phyloP scores from a whole-genome alignment of 352 stramenopile species.

The Pythium apleroticum region DNA sequence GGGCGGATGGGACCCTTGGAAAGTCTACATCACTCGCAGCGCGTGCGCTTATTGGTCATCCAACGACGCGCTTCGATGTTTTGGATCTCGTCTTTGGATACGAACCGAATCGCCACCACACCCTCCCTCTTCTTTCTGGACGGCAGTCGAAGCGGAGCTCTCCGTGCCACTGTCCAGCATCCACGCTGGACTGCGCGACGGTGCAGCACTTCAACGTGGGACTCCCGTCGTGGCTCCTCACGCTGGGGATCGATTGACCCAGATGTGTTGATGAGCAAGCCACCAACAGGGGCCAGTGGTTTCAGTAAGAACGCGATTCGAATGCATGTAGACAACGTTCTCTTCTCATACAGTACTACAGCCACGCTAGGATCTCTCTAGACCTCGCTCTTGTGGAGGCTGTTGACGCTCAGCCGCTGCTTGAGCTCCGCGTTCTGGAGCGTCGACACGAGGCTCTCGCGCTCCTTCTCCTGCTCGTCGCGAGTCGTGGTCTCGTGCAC shows the following conservation, averaged over 20 bases:
- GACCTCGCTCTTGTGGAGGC: not conserved
- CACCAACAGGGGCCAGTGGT: not conserved
- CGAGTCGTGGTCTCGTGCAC: slow-evolving; percentile 29
- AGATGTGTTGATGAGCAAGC: slow-evolving; percentile 6
- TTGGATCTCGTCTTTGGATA: not conserved
- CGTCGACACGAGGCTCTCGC: slow-evolving; percentile 25
- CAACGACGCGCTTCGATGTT: not conserved
- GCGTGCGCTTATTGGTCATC: not conserved
- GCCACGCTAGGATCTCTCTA: not conserved
- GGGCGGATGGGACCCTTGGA: too few relatives aligned
- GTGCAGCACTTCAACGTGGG: slow-evolving; percentile 1
- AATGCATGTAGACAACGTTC: not conserved
- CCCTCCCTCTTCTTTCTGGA: not conserved
- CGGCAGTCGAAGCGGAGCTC: not conserved
- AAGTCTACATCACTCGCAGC: not conserved
- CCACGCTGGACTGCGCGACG: slow-evolving; percentile 1
- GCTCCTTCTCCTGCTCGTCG: slow-evolving; percentile 23
- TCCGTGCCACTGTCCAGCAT: slow-evolving; percentile 1
- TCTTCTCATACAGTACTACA: not conserved
- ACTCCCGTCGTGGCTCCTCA: not conserved
- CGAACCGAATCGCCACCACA: not conserved
- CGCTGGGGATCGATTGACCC: too few relatives aligned
- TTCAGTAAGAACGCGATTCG: not conserved
- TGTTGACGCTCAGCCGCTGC: slow-evolving; percentile 16
- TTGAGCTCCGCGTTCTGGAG: slow-evolving; percentile 22